Evolutionary conservation across 2,329 filamentous ascomycete genomes (phyloP).

Genomic region (Sclerotinia nivalis): DNA sequence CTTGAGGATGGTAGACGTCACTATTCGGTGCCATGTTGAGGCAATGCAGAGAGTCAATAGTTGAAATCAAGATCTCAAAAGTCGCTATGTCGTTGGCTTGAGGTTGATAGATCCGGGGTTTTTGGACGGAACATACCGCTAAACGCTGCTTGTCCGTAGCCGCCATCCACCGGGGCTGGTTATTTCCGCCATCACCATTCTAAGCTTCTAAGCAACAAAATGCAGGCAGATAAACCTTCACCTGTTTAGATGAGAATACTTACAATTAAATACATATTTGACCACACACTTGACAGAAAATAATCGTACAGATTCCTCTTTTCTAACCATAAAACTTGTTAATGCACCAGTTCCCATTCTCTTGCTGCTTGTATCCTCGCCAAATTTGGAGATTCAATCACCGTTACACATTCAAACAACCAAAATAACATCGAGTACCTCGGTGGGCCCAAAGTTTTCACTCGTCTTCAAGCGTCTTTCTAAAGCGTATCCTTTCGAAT

Average conservation of each 20-base stretch:
- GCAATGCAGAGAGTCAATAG: not conserved
- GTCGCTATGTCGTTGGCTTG: conserved; percentile 26
- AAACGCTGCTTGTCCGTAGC: conserved; percentile 15
- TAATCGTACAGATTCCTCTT: not conserved
- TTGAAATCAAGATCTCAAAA: not conserved
- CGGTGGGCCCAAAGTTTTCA: not conserved
- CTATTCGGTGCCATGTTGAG: conserved; percentile 53
- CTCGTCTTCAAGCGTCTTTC: not conserved
- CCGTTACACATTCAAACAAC: conserved; percentile 12
- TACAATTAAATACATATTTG: conserved; percentile 8
- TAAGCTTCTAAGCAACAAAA: conserved; percentile 9
- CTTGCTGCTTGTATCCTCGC: conserved; percentile 14
- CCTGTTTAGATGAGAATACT: conserved; percentile 15
- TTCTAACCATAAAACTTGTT: not conserved
- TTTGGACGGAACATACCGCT: conserved; percentile 21
- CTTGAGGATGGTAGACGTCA: conserved; percentile 66
- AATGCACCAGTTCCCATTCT: conserved; percentile 9
- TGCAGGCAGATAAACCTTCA: conserved; percentile 6
- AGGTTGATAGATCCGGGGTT: conserved; percentile 17
- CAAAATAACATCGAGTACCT: not conserved
- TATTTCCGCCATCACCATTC: conserved; percentile 16
- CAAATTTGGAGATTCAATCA: conserved; percentile 5
- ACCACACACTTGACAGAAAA: not conserved
- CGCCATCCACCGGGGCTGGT: not conserved
- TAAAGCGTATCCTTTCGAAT: not conserved